Evolutionary conservation across 2,329 filamentous ascomycete genomes (phyloP), one percentile per base, ranked within the genome.

Genomic region (Mariannaea elegans): DNA sequence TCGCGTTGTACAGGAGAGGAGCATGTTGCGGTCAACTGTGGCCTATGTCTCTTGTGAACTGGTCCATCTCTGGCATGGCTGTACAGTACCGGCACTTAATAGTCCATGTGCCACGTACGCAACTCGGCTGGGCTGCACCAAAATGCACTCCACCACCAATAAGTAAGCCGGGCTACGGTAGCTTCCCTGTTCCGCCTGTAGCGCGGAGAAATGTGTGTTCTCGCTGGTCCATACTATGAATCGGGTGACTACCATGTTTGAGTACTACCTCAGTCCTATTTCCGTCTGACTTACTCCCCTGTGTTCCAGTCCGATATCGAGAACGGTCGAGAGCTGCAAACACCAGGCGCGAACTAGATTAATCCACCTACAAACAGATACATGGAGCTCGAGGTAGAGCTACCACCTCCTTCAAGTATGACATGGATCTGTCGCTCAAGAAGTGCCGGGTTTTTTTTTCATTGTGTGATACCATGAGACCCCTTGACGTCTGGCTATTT

Each of bases 101-200:
- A 41, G 38, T 19, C 7, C n/a, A 27, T 27, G 45, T 59, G 56
- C 56, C 56, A 59, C 56, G 56, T 59, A n/a, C n/a, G n/a, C n/a
- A n/a, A n/a, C n/a, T n/a, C n/a, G n/a, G n/a, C n/a, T n/a, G n/a
- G n/a, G n/a, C n/a, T n/a, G n/a, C n/a, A n/a, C n/a, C n/a, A n/a
- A 59, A 45, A 55, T 41, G 44, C 50, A 49, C 29, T 59, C 56
- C 56, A 49, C 56, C 36, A 49, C 23, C n/a, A n/a, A n/a, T n/a
- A n/a, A n/a, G n/a, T 49, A 49, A 49, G 36, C 53, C 52, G 49
- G 49, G 49, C 49, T 48, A 54, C 56, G 49, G 56, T 49, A 53
- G 44, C 36, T 59, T 38, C 44, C 56, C 56, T n/a, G 56, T 45
- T 27, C 49, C 36, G 56, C 29, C 42, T 23, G 36, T 32, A 31